phyloP scores from a whole-genome alignment of 2,329 filamentous ascomycete genomes.

The Claviceps sp. region DNA sequence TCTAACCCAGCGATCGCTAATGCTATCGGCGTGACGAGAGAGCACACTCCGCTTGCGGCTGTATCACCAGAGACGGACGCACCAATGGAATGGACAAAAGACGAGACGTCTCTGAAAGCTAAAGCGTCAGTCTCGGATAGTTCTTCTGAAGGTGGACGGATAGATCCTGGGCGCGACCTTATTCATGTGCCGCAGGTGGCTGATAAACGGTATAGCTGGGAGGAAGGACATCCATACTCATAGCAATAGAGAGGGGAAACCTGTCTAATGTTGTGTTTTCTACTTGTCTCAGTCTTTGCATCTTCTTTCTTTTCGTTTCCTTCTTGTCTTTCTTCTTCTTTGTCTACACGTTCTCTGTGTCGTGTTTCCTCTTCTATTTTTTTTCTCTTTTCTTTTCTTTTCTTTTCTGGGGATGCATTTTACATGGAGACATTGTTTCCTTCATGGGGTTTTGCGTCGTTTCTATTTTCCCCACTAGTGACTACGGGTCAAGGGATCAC shows the following conservation, averaged over 20 bases:
- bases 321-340: not conserved
- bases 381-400: not conserved
- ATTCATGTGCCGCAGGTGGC: slow-evolving; percentile 39
- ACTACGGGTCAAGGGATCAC: not conserved
- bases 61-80: not conserved
- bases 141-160: slow-evolving; percentile 18
- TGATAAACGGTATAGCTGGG: slow-evolving; percentile 38
- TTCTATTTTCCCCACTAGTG: not conserved
- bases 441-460: not conserved
- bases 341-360: not conserved
- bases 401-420: not conserved
- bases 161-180: slow-evolving; percentile 30
- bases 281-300: not conserved
- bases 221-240: slow-evolving; percentile 21
- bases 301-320: not conserved
- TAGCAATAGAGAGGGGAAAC: not conserved
- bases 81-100: not conserved
- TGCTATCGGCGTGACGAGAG: not conserved
- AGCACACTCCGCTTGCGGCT: not conserved
- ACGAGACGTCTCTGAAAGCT: not conserved
- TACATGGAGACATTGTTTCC: not conserved
- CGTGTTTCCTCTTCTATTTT: not conserved
- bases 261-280: too few species aligned
- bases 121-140: not conserved
- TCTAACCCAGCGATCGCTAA: not conserved